phyloP scores from a whole-genome alignment of 1,139 yeast genomes.

The Zhuliangozyma blackwelliae region DNA sequence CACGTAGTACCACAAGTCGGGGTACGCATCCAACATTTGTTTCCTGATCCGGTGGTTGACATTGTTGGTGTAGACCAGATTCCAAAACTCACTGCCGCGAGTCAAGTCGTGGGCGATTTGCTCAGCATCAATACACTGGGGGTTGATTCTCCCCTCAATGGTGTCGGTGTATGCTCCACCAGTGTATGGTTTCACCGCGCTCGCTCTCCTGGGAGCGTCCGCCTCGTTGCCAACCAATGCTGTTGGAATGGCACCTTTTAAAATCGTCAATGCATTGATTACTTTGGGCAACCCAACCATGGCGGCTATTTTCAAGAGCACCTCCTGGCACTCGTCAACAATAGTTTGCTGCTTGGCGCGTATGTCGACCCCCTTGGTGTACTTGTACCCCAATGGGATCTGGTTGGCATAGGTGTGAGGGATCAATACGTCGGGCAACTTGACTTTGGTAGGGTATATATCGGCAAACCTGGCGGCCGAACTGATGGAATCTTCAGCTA shows the following conservation, averaged over 20 bases:
- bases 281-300: conserved; percentile 83
- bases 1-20: conserved; percentile 77
- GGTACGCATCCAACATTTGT: conserved; percentile 72
- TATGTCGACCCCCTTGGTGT: conserved; percentile 16
- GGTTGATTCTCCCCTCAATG: conserved; percentile 39
- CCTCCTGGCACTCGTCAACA: conserved; percentile 66
- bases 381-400: conserved; percentile 36
- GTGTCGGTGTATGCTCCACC: conserved; percentile 21
- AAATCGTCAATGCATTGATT: conserved; percentile 66
- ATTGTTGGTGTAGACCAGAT: conserved; percentile 64
- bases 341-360: conserved; percentile 32
- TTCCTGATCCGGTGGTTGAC: conserved; percentile 61
- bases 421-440: conserved; percentile 38
- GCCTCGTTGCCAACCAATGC: conserved; percentile 19
- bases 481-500: conserved; percentile 32
- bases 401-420: conserved; percentile 37
- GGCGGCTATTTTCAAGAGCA: conserved; percentile 71
- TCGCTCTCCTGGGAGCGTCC: not conserved
- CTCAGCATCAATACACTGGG: conserved; percentile 25
- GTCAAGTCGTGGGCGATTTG: conserved; percentile 27
- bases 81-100: conserved; percentile 68
- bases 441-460: conserved; percentile 37
- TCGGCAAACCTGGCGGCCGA: conserved; percentile 35
- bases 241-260: conserved; percentile 63
- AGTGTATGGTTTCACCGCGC: not conserved